Base-by-base conservation (phyloP, 371 early-diverging fungal genomes). In the Coemansia sp. region DNA sequence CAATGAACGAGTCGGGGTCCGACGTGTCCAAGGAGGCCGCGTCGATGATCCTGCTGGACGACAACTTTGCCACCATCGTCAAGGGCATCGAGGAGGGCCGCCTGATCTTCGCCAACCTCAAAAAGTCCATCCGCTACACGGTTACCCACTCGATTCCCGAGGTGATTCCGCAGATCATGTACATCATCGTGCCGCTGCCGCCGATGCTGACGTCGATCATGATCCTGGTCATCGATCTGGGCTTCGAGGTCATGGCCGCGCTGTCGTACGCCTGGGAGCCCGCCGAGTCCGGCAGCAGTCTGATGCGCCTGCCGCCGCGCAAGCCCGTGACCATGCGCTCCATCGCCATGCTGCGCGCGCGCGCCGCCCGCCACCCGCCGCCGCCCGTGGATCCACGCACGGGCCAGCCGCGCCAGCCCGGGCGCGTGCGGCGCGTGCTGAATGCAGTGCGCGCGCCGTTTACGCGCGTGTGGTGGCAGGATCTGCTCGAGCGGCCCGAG, bases 21-120 rank as follows among this genome's bases (percentile, higher is more conserved):
- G 97, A 98, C 70, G 96, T 97, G 26, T 91, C 94, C 50, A 98
- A 99, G 78, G 95, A 98, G 64, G 96, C 97, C 9, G 97, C 99
- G 16, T 85, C 93, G 48, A 98, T 99, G 94, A 93, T 99, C 64
- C 77, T 99, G 60, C 71, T 96, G 33, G 95, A 97, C 77, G 95
- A 96, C 77, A 93, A 95, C 84, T 95, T 96, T 83, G 89, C 94
- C 4, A 89, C 91, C 8, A 88, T 90, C 40, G 86, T 97, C 56
- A 76, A 80, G 38, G 96, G 94, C 71, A 92, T 97, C 66, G 90
- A 90, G 72, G 94, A 97, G 72, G 97, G 97, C 42, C 91, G 98
- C 36, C 80, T 97, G 65, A 94, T 95, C 65, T 98, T 98, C 79
- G 80, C 85, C 67, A 98, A 98, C 78, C 77, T 98, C 68, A 95